Percentiles rank a stretch among this genome's conserved stretches.
phyloP scores from a whole-genome alignment of 202 grass and related monocot species.

The Schoenoplectus triqueter region DNA sequence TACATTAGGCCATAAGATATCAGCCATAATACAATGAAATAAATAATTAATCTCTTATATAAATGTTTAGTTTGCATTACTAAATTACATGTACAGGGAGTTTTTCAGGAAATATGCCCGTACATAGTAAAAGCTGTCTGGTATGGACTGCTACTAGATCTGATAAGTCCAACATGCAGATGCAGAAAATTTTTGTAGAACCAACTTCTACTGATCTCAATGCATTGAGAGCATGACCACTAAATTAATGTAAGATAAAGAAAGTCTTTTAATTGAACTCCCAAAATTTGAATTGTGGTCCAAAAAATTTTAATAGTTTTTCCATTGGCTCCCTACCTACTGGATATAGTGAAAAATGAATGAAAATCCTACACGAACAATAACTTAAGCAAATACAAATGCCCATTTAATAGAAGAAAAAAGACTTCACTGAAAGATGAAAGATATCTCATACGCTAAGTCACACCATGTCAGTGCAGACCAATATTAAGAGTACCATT shows the following conservation, averaged over 20 bases:
- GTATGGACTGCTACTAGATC: not conserved
- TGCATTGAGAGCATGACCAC: not conserved
- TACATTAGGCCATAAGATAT: not conserved
- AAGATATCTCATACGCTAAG: not conserved
- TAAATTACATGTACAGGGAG: not conserved
- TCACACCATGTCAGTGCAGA: not conserved
- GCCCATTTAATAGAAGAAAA: not conserved
- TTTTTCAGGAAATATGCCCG: not conserved
- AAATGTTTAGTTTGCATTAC: not conserved
- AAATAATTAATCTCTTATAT: not conserved
- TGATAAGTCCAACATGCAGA: not conserved
- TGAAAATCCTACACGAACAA: not conserved
- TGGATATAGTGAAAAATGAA: not conserved
- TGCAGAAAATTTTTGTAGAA: not conserved
- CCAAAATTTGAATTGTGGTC: not conserved
- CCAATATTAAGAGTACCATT: not conserved
- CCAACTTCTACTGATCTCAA: constrained; percentile 10
- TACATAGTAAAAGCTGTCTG: not conserved
- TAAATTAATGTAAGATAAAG: not conserved
- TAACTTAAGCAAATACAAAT: not conserved
- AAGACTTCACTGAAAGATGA: not conserved
- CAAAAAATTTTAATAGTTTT: not conserved
- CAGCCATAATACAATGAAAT: not conserved
- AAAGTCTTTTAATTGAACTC: not conserved
- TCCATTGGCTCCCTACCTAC: not conserved